Base-by-base conservation (phyloP, 2,329 filamentous ascomycete genomes). In the Arthroderma sp. region DNA sequence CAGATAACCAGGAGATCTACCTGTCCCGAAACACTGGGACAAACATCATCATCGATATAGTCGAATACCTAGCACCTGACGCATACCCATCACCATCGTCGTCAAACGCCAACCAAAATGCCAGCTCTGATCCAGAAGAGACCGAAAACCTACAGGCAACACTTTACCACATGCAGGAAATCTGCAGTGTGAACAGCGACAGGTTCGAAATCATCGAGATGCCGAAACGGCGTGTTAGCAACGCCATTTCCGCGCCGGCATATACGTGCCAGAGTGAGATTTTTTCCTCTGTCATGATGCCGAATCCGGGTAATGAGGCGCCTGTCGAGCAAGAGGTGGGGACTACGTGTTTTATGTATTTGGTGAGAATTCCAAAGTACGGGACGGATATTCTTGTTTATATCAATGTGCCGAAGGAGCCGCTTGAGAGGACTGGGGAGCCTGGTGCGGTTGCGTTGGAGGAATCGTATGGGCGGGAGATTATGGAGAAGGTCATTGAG, bases 21-120 rank as follows among this genome's bases (percentile, higher is more conserved):
- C 81, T 95, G 57, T 86, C 93, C 60, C 74, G 77, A 51, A 74
- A 83, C 50, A 87, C 86, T 41, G 88, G 88, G 63, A 86, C 85
- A 3, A 87, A 77, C 65, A 80, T 94, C 61, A 88, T 94, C 55
- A 75, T 95, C 63, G 89, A 96, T 57, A 86, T 96, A 57, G 75
- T 84, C 44, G 82, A 95, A 68, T 82, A 84, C 45, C 81, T 94
- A 22, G 75, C 58, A 2, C 43, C 50, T 29, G 50, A 53, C 34
- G 53, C 27, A 48, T 52, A 36, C 51, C 39, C 44, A 46, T 51
- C 42, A 38, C 39, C 36, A 29, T 47, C 54, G 32, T 53, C 53
- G 29, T 43, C 46, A 15, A 46, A 49, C 7, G 36, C 47, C 31
- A 42, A 46, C 8, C 48, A 29, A 22, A 22, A 8, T n/a, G 6